Evolutionary conservation across 352 stramenopile species (phyloP).

Genomic region (Pythium periplocum): DNA sequence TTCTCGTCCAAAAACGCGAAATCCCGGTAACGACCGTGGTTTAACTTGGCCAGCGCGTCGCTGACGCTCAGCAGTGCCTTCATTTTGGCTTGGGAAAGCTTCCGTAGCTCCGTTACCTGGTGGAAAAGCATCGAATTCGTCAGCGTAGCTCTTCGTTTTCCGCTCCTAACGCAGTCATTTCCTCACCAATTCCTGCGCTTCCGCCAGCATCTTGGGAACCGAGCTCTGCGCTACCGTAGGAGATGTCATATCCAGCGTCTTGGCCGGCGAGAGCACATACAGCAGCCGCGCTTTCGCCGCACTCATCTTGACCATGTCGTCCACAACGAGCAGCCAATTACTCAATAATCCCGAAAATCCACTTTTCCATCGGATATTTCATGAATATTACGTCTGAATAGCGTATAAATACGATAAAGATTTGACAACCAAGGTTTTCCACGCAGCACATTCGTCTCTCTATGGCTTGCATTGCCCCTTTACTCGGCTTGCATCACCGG

Average conservation of each 20-base stretch:
- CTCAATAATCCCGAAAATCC: too few species aligned
- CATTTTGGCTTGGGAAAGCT: slow-evolving; percentile 62
- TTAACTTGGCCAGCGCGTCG: slow-evolving; percentile 80
- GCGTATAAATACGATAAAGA: too few species aligned
- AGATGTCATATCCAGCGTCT: slow-evolving; percentile 77
- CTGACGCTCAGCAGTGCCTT: slow-evolving; percentile 81
- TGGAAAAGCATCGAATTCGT: too few species aligned
- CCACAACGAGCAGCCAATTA: too few species aligned
- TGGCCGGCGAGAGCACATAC: slow-evolving; percentile 86
- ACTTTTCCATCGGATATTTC: too few species aligned
- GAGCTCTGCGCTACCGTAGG: slow-evolving; percentile 25
- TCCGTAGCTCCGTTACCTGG: slow-evolving; percentile 46
- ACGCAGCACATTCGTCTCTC: too few species aligned
- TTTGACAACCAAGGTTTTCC: too few species aligned
- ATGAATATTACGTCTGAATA: too few species aligned
- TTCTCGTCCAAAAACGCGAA: slow-evolving; percentile 1
- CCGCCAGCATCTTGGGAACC: slow-evolving; percentile 45
- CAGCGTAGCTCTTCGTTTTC: too few species aligned
- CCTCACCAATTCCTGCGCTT: slow-evolving; percentile 45
- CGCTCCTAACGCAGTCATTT: too few species aligned
- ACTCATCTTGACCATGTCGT: slow-evolving; percentile 1
- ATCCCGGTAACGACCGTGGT: slow-evolving; percentile 57
- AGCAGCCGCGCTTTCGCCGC: slow-evolving; percentile 34
- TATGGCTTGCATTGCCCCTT: too few species aligned
- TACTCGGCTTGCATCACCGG: slow-evolving; percentile 4